Base-by-base conservation (phyloP, 1,284 basidiomycete species). In the Kwoniella shivajii region DNA sequence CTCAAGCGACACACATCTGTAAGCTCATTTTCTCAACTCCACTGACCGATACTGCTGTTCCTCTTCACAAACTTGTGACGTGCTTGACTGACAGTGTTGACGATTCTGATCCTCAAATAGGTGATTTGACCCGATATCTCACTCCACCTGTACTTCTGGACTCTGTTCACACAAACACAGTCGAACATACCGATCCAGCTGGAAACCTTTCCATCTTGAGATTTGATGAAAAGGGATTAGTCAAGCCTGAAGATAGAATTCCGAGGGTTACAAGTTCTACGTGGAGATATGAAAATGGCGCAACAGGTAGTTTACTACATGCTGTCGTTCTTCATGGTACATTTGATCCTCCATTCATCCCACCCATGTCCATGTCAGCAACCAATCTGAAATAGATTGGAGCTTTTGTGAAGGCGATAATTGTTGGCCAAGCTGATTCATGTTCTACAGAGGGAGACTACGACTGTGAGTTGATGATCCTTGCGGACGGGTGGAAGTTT, bases 1-100 rank as follows among this genome's bases (percentile, higher is more conserved):
- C 81, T 61, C 80, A 82, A 63, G 81, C 76, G 1, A 82, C 82
- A 2, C 81, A 82, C 67, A 75, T 82, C 43, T 74, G 75, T 67
- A 33, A 33, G 57, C 45, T n/a, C 24, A 13, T 45, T 11, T 14
- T 26, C 29, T 34, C 33, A 6, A 4, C 3, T 56, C 26, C 39
- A 30, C 22, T n/a, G n/a, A n/a, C n/a, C n/a, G n/a, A n/a, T n/a
- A n/a, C n/a, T n/a, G n/a, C n/a, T n/a, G n/a, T n/a, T n/a, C n/a
- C n/a, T n/a, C n/a, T n/a, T n/a, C n/a, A n/a, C n/a, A n/a, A n/a
- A n/a, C n/a, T n/a, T n/a, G n/a, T n/a, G n/a, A n/a, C n/a, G n/a
- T n/a, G n/a, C n/a, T n/a, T n/a, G n/a, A n/a, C n/a, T n/a, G n/a
- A n/a, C n/a, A n/a, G n/a, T n/a, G n/a, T n/a, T n/a, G n/a, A 14